Evolutionary conservation across 163 green algal genomes (phyloP), one percentile per base, ranked within the genome.

Genomic region (Coccomyxa subellipsoidea): DNA sequence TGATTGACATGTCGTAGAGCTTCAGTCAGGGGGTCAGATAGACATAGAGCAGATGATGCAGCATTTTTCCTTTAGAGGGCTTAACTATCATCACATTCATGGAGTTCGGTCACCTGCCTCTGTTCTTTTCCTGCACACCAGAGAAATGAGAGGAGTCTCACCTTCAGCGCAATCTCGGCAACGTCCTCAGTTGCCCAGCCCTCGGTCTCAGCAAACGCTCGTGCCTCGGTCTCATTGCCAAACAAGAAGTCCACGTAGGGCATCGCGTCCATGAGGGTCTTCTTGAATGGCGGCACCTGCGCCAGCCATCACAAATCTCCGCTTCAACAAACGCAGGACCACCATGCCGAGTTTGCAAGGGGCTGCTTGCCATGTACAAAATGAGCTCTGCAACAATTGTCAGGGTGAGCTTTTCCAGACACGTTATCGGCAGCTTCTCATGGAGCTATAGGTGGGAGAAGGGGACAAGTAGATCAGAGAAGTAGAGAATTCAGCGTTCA

Each of bases 191-290:
- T 97, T 38, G 94, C 93, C 97, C 95, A 99, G 59, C 93, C 93
- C 87, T 98, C 94, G 34, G 87, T 91, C 88, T 98, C 88, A 35
- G 96, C 95, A 92, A 98, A 98, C 10, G 95, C 91, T 3, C 85
- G 82, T 21, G 96, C 96, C 91, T 99, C 97, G 35, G 92, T 97
- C 91, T 99, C 97, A 85, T 99, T 99, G 78, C 94, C 96, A 89
- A 99, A 99, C 72, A 99, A 86, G 86, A 95, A 97, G 90, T 99
- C 96, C 4, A 98, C 89, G 85, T 96, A 97, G 32, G 94, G 95
- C 84, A 99, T 87, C 32, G 93, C 83, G 32, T 97, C 90, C 84
- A 92, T 92, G 7, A 98, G 89, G 3, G 89, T 86, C 85, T 92
- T 89, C 89, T 97, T 98, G 92, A 99, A 99, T 73, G 95, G 94